Evolutionary conservation across 2,329 filamentous ascomycete species (phyloP).

Genomic region (Colletotrichum plurivorum): DNA sequence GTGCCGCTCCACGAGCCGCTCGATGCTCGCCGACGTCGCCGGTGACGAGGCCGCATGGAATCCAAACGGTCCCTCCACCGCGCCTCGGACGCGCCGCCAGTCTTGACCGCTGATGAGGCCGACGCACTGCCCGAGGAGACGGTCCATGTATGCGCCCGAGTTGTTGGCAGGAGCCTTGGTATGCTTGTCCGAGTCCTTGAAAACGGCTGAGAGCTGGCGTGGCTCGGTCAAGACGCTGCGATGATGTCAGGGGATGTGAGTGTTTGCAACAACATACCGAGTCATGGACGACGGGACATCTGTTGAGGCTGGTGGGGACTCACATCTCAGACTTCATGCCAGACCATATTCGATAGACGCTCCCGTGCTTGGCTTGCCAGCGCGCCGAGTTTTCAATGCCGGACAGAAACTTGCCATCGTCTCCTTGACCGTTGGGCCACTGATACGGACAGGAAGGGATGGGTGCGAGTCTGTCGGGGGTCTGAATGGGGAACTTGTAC

Average conservation of each 20-base stretch:
- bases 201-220: slow-evolving; percentile 1
- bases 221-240: slow-evolving; percentile 6
- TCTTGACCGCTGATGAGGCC: slow-evolving; percentile 9
- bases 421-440: slow-evolving; percentile 20
- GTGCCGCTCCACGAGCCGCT: neutral
- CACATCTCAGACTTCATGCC: slow-evolving; percentile 21
- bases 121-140: slow-evolving; percentile 6
- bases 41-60: neutral
- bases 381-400: slow-evolving; percentile 3
- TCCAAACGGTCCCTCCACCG: neutral
- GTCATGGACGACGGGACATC: no score
- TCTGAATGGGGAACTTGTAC: no score
- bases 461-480: no score
- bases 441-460: slow-evolving; percentile 12
- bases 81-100: slow-evolving; percentile 1
- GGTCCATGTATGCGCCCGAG: slow-evolving; percentile 10
- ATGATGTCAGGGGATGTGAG: neutral
- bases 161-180: slow-evolving; percentile 14
- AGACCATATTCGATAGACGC: slow-evolving; percentile 14
- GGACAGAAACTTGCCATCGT: neutral
- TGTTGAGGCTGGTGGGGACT: neutral
- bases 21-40: neutral
- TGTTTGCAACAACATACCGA: neutral
- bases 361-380: slow-evolving; percentile 3
- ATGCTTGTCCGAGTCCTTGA: slow-evolving; percentile 21